phyloP scores from a whole-genome alignment of 2,329 filamentous ascomycete species.

The Xylariaceae sp. region DNA sequence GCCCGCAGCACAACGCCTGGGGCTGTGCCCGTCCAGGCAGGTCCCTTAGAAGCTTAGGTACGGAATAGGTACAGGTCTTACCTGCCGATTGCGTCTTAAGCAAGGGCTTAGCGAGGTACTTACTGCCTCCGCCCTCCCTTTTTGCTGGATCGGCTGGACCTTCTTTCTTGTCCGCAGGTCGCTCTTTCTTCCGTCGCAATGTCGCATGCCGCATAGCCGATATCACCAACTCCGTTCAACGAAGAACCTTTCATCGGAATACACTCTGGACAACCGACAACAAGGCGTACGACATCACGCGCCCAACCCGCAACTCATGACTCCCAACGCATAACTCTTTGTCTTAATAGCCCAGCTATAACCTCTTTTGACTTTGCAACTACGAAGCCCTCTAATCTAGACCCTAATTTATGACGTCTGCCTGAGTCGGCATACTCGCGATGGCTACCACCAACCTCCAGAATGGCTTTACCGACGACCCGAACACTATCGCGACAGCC shows the following conservation, averaged over 20 bases:
- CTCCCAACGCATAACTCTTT: neutral
- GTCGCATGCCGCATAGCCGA: neutral
- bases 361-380: neutral
- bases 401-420: neutral
- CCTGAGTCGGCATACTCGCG: slow-evolving; percentile 10
- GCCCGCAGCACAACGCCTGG: no score
- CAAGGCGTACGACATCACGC: neutral
- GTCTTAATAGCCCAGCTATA: neutral
- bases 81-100: neutral
- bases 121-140: neutral
- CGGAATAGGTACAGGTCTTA: neutral
- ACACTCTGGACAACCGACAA: neutral
- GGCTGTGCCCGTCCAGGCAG: no score
- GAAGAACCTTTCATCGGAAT: neutral
- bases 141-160: neutral
- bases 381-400: neutral
- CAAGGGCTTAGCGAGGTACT: no score
- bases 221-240: neutral
- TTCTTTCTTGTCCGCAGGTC: neutral
- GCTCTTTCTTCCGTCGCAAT: neutral
- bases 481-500: slow-evolving; percentile 7
- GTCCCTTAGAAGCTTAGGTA: no score
- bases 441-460: slow-evolving; percentile 25
- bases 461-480: slow-evolving; percentile 22
- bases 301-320: neutral